A percentile compares a stretch with the other conserved stretches of the same genome.
Evolutionary conservation across 768 basidiomycete genomes (phyloP).

Genomic region (Tephrocybe sp.): DNA sequence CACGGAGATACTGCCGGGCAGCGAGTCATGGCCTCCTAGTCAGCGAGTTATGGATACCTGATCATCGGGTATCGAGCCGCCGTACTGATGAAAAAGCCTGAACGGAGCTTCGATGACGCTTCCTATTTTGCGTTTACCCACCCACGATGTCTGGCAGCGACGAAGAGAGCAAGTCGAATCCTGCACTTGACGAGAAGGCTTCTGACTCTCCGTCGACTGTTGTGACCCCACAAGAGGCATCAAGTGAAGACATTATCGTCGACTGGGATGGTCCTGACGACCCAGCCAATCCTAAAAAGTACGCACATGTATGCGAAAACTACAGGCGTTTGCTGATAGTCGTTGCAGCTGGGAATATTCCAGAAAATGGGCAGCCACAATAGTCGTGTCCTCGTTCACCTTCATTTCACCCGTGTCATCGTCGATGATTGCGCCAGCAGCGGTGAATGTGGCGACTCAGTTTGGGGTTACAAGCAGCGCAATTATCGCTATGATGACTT

Average conservation of each 20-base stretch:
- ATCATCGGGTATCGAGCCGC: too few species aligned
- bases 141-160: too few species aligned
- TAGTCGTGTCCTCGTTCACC: slow-evolving; percentile 63
- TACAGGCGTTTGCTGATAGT: neutral
- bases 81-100: too few species aligned
- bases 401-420: slow-evolving; percentile 71
- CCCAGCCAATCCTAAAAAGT: slow-evolving; percentile 60
- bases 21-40: too few species aligned
- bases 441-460: slow-evolving; percentile 43
- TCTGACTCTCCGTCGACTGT: too few species aligned
- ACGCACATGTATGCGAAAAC: neutral
- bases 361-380: slow-evolving; percentile 62
- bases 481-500: slow-evolving; percentile 54
- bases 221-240: neutral
- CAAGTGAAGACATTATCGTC: slow-evolving; percentile 31
- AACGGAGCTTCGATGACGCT: too few species aligned
- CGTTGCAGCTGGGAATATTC: slow-evolving; percentile 45
- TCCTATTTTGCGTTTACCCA: too few species aligned
- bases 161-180: too few species aligned
- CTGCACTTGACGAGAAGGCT: too few species aligned
- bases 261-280: slow-evolving; percentile 67
- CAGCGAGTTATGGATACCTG: too few species aligned
- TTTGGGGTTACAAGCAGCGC: slow-evolving; percentile 53
- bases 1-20: too few species aligned
- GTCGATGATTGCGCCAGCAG: slow-evolving; percentile 71